phyloP scores from a whole-genome alignment of 2,329 filamentous ascomycete species.

The Phialophora verrucosa region DNA sequence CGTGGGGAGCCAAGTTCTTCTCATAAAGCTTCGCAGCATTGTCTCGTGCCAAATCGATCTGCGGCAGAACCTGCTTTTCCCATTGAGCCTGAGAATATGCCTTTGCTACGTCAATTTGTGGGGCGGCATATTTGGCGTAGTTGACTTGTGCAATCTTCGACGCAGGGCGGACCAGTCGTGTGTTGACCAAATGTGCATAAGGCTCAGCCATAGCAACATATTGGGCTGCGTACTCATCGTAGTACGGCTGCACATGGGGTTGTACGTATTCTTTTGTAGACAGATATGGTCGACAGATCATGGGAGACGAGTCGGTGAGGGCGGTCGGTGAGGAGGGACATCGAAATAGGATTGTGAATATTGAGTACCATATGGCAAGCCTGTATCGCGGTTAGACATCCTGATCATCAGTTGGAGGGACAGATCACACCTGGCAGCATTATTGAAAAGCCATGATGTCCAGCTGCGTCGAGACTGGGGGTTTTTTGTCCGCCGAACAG shows the following conservation, averaged over 20 bases:
- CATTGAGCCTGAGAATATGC: conserved; percentile 74
- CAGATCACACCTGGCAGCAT: conserved; percentile 60
- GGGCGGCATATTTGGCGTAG: conserved; percentile 74
- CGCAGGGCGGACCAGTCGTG: conserved; percentile 70
- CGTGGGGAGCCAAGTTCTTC: conserved; percentile 72
- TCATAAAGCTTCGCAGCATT: conserved; percentile 71
- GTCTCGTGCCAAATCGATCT: conserved; percentile 68
- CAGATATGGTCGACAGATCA: conserved; percentile 81
- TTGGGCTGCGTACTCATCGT: conserved; percentile 79
- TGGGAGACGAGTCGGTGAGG: conserved; percentile 72
- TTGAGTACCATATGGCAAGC: conserved; percentile 81
- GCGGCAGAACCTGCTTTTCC: conserved; percentile 77
- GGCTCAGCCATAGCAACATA: conserved; percentile 79
- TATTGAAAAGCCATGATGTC: conserved; percentile 48
- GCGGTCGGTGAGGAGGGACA: conserved; percentile 75
- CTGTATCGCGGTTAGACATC: conserved; percentile 52
- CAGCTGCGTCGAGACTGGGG: conserved; percentile 33
- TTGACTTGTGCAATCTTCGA: conserved; percentile 65
- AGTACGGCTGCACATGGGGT: conserved; percentile 84
- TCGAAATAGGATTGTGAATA: conserved; percentile 78
- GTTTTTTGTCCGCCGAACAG: conserved; percentile 7
- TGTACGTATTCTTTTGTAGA: conserved; percentile 68
- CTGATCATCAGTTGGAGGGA: not conserved
- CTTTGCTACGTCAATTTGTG: conserved; percentile 70
- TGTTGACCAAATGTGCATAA: conserved; percentile 66